Conservation (phyloP, 139 green algal species). For the Chlorella sp. region DNA sequence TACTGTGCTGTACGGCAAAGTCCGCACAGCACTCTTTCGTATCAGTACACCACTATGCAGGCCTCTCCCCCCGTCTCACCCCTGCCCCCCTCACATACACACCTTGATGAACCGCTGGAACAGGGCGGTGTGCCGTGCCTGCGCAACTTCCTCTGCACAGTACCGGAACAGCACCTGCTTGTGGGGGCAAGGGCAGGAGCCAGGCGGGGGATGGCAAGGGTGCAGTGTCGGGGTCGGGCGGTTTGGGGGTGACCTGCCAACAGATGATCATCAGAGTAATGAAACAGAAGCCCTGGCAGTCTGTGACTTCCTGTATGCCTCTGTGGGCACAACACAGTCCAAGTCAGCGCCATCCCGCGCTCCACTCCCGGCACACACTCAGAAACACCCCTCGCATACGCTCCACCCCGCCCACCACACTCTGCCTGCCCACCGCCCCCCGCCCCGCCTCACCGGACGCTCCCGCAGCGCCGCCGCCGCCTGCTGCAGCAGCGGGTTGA, state of each 20-base stretch:
- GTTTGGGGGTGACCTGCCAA: too few species aligned
- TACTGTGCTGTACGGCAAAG: not conserved
- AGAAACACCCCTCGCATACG: not conserved
- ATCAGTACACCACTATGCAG: too few species aligned
- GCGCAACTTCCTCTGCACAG: conserved; percentile 93
- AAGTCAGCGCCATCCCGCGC: not conserved
- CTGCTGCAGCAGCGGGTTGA: conserved; percentile 77
- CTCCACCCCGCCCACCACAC: not conserved
- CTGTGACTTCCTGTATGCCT: too few species aligned
- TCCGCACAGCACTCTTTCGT: too few species aligned
- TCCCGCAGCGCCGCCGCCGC: conserved; percentile 83
- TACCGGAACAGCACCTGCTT: conserved; percentile 92
- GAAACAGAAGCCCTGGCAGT: too few species aligned
- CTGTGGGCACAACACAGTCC: too few species aligned
- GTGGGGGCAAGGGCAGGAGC: not conserved
- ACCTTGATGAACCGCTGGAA: conserved; percentile 83
- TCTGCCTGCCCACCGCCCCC: not conserved
- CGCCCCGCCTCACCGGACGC: conserved; percentile 55
- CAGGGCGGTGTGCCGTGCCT: conserved; percentile 87
- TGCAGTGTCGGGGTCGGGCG: too few species aligned
- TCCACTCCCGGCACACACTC: not conserved
- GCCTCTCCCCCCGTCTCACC: too few species aligned
- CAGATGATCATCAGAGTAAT: too few species aligned
- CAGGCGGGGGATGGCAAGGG: not conserved
- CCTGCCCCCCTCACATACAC: not conserved